Evolutionary conservation across 805 yeast species (phyloP).

Genomic region (Candida qinlingensis): DNA sequence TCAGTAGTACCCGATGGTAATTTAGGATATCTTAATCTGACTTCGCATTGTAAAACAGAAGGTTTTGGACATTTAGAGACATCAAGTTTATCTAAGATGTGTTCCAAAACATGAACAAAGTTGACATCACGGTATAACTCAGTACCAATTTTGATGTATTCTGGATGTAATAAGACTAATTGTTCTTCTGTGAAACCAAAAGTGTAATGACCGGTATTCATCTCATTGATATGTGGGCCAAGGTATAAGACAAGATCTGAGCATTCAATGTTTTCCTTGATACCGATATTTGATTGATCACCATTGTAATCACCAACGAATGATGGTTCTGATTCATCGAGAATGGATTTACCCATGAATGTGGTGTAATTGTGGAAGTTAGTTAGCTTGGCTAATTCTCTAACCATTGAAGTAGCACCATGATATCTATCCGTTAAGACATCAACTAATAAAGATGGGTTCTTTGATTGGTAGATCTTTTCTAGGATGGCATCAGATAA

Average conservation of each 20-base stretch:
- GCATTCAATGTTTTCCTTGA: constrained; percentile 41
- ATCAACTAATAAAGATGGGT: constrained; percentile 71
- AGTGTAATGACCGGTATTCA: constrained; percentile 63
- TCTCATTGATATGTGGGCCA: constrained; percentile 65
- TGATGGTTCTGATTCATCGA: constrained; percentile 62
- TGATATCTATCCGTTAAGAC: constrained; percentile 60
- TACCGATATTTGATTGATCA: constrained; percentile 41
- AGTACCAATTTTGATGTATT: constrained; percentile 44
- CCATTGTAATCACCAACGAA: constrained; percentile 77
- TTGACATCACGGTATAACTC: constrained; percentile 35
- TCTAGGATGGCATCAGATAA: constrained; percentile 42
- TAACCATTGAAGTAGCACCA: constrained; percentile 36
- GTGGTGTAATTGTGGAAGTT: constrained; percentile 54
- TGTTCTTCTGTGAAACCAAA: constrained; percentile 38
- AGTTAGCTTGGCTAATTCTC: constrained; percentile 39
- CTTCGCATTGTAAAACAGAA: constrained; percentile 12
- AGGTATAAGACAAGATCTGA: constrained; percentile 67
- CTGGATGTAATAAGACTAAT: constrained; percentile 47
- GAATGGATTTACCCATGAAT: constrained; percentile 62
- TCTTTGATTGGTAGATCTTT: constrained; percentile 44
- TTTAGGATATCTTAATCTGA: constrained; percentile 20
- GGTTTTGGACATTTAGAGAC: constrained; percentile 18
- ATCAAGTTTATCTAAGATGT: constrained; percentile 35
- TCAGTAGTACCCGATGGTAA: constrained; percentile 23
- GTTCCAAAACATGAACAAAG: constrained; percentile 46